Base-by-base conservation (phyloP, 1,284 basidiomycete species). In the Xerocomus amazonicus region DNA sequence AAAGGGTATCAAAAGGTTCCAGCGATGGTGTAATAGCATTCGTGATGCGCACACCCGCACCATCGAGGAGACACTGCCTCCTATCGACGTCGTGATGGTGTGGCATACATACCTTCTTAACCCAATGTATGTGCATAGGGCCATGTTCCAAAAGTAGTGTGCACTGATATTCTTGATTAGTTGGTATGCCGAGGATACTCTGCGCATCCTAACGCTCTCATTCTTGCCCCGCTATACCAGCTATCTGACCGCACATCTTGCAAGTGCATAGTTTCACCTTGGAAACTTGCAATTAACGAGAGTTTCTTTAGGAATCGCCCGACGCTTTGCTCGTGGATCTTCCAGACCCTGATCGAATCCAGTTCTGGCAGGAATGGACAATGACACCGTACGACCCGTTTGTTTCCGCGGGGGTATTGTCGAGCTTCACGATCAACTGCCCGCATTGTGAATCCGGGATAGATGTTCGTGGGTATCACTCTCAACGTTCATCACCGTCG, bases 51-150 rank as follows among this genome's bases (percentile, higher is more conserved):
- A 4, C 32, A 31, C 12, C 6, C 8, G 8, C n/a, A 9, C 29
- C 9, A 28, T 51, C 2, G 50, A 55, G 27, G n/a, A 40, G 13
- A 39, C 35, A 5, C 42, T 71, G 23, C 73, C 73, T 3, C 73
- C 74, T 4, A 43, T 74, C 2, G 74, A 76, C 41, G 73, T 77
- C 3, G 48, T 72, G 19, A 74, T 76, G 73, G 71, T 75, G 4
- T 76, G 75, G 72, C 73, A 76, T 40, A 58, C 75, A 6, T 76
- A 76, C 56, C 59, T 74, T 49, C 66, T 76, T n/a, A 74, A 71
- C 50, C 72, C 72, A 6, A 54, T 60, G 71, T 71, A 51, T 44
- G 67, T 26, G n/a, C 10, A 6, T 45, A 6, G 17, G 3, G 34
- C n/a, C 16, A 10, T 31, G 14, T 23, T n/a, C 9, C n/a, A n/a